Base-by-base conservation (phyloP, 305 asterid species). In the Lippia alba region DNA sequence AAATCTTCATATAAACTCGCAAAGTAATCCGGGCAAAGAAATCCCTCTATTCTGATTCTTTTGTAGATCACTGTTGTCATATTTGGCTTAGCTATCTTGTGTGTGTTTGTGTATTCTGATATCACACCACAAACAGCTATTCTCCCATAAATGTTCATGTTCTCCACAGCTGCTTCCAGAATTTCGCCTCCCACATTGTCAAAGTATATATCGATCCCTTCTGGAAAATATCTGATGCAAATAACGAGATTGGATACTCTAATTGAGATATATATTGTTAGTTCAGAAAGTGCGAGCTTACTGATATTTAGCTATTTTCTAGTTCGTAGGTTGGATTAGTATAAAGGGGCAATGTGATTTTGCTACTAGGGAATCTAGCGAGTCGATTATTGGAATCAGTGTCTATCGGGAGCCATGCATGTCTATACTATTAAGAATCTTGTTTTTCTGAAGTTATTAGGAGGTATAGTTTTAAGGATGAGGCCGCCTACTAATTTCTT, bases 161-260 rank as follows among this genome's bases (percentile, higher is more conserved):
- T 62, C 33, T 18, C 7, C 1, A 62, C 39, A 14, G 17, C 55
- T 12, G 54, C 67, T 24, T 44, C 67, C 18, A 62, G 18, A 53
- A 62, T 62, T 19, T 62, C 36, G 6, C 67, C 67, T 0, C 66
- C 66, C 12, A 61, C 66, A 5, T 61, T 62, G 30, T 62, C 67
- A 44, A 61, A 62, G 54, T 63, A 63, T 63, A 63, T 63, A 63
- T 63, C 68, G 4, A 63, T 63, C 18, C 68, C 68, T 20, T 45
- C 12, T 4, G 67, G 67, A 18, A 62, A 62, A 18, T 12, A 62
- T 54, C n/a, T 24, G 30, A 24, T 24, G 30, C 30, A 24, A 24
- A 24, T 24, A 24, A 3, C 30, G 3, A 24, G 30, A 24, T 24
- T 24, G 30, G 30, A 24, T 24, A 24, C 30, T 24, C 3, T 24